These are phyloP conservation scores for Coemansia furcata DNA, from an alignment of 192 early-diverging fungal genomes.

Conservation along the genomic window DNA sequence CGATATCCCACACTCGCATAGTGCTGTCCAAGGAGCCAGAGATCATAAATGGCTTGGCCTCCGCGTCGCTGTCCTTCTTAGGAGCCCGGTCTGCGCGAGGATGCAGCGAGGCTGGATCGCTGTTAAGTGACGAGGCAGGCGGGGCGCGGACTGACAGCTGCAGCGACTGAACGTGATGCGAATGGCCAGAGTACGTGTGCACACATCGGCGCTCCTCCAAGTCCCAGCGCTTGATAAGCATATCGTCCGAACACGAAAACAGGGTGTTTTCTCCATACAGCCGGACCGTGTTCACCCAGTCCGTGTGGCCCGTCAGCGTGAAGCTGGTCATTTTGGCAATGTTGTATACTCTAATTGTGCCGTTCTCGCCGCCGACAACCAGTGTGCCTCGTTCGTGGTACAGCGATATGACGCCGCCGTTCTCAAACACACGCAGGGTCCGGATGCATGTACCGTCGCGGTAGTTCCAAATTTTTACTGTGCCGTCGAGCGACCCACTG, in stretches of 20 bases:
- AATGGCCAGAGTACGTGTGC: conserved; percentile 69
- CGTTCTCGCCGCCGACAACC: conserved; percentile 83
- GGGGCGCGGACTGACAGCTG: conserved; percentile 36
- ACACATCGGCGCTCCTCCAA: conserved; percentile 66
- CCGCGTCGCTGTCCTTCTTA: conserved; percentile 3
- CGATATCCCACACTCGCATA: conserved; percentile 90
- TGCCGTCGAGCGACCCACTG: conserved; percentile 89
- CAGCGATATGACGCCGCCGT: conserved; percentile 78
- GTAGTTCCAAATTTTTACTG: conserved; percentile 91
- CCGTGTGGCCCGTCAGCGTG: conserved; percentile 78
- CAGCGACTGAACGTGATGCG: conserved; percentile 69
- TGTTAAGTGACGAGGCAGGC: conserved; percentile 10
- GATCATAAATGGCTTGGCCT: conserved; percentile 58
- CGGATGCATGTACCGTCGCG: conserved; percentile 85
- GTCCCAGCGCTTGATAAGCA: conserved; percentile 82
- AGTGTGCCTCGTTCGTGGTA: conserved; percentile 77
- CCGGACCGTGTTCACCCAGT: conserved; percentile 90
- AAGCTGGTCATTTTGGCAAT: conserved; percentile 55
- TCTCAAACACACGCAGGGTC: conserved; percentile 57
- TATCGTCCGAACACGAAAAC: conserved; percentile 89
- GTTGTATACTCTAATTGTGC: conserved; percentile 87
- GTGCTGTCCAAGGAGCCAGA: conserved; percentile 84
- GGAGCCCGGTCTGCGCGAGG: neutral
- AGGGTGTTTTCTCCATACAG: conserved; percentile 64
- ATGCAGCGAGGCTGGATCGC: neutral